Percentiles rank a stretch among this genome's conserved stretches.
Evolutionary conservation across 192 early-diverging fungal species (phyloP).

Genomic region (Coemansia pectinata): DNA sequence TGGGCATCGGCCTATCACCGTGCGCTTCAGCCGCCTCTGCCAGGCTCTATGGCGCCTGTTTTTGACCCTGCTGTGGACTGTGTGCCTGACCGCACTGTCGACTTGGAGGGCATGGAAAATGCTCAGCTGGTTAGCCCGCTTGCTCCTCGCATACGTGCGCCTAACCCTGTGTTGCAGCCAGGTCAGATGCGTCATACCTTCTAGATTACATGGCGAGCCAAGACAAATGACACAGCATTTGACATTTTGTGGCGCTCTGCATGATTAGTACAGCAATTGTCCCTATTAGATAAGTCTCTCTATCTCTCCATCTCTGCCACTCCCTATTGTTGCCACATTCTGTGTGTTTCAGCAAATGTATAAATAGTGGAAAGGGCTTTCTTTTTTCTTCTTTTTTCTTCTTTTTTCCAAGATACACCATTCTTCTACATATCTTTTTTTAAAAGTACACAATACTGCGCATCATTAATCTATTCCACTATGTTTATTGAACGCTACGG

Average conservation of each 20-base stretch:
- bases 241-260: neutral
- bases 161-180: neutral
- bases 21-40: neutral
- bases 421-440: neutral
- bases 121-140: neutral
- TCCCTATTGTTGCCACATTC: too few species aligned
- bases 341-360: too few species aligned
- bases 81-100: constrained; percentile 1
- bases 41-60: neutral
- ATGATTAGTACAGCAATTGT: neutral
- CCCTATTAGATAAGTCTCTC: too few species aligned
- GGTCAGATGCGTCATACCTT: constrained; percentile 3
- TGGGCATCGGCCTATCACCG: constrained; percentile 28
- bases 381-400: neutral
- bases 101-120: constrained; percentile 5
- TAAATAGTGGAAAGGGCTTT: neutral
- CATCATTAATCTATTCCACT: neutral
- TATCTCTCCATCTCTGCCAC: too few species aligned
- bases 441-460: neutral
- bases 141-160: neutral
- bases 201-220: neutral
- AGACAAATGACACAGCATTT: too few species aligned
- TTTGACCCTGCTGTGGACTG: neutral
- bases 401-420: neutral
- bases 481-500: neutral